Conservation (phyloP, 208 protist species). For the Naegleria fowleri region DNA sequence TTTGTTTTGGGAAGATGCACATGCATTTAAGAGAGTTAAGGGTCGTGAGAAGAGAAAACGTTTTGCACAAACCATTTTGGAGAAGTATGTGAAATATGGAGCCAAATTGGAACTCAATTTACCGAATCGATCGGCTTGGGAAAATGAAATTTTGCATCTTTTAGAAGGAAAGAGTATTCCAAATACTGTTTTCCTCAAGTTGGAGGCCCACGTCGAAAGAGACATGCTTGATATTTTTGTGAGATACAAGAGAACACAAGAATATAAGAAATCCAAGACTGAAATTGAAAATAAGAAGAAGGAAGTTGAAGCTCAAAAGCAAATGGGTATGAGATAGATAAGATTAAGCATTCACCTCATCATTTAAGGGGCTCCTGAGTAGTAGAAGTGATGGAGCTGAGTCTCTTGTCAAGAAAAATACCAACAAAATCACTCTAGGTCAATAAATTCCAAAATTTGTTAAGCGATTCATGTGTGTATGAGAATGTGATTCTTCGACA, state of each 20-base stretch:
- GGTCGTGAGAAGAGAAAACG: background rate
- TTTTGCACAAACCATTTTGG: background rate
- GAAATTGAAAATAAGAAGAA: background rate
- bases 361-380: no score
- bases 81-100: background rate
- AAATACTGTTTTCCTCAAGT: background rate
- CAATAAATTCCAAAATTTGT: no score
- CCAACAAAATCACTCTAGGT: no score
- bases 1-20: background rate
- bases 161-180: background rate
- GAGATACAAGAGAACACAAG: background rate
- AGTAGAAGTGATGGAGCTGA: no score
- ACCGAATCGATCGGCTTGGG: background rate
- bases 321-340: background rate
- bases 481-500: no score
- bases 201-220: background rate
- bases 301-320: background rate
- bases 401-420: no score
- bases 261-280: background rate
- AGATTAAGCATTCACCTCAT: no score
- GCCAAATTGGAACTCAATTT: background rate
- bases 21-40: background rate
- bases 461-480: no score
- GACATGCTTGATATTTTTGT: background rate
- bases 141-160: background rate